Base-by-base conservation (phyloP, 192 early-diverging fungal species). In the Coemansia sp. region DNA sequence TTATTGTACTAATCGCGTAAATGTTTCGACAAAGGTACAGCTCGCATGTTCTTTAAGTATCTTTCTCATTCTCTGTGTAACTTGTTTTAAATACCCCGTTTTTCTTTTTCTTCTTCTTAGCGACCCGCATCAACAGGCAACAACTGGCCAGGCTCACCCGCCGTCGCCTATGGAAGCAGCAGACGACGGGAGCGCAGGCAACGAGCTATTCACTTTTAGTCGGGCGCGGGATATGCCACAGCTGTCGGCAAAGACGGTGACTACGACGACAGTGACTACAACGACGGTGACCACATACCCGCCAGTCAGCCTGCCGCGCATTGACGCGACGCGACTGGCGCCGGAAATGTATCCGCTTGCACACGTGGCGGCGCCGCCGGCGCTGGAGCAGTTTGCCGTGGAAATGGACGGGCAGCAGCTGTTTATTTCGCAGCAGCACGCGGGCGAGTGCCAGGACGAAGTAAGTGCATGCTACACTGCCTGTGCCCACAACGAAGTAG, bases 231-330 rank as follows among this genome's bases (percentile, higher is more conserved):
- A 38, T 19, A 33, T 37, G 17, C 33, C 65, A 47, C 83, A 70
- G 83, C 87, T 65, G 55, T 88, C 80, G 3, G 84, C 86, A 14
- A 88, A 85, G 47, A 90, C 86, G 37, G 88, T 87, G 4, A 88
- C 87, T 1, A 90, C 89, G 17, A 90, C 89, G 2, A 91, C 91
- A 1, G 91, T 92, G 26, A 92, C 91, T 1, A 92, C 91, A 3
- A 94, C 91, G 0, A 93, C 91, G 3, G 92, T 92, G 4, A 95
- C 92, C 0, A 91, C 89, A 6, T 95, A 88, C 72, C 92, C 92
- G 5, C 91, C 92, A 13, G 72, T 94, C 9, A 66, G 84, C 46
- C 76, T 95, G 49, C 87, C 86, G 3, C 88, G 86, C 16, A 88
- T 89, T 1, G 78, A 82, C 28, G 43, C 82, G 38, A 19, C 17